Evolutionary conservation across 495 filamentous ascomycete genomes (phyloP), one percentile per base, ranked within the genome.

Genomic region (Cercophora sp.): DNA sequence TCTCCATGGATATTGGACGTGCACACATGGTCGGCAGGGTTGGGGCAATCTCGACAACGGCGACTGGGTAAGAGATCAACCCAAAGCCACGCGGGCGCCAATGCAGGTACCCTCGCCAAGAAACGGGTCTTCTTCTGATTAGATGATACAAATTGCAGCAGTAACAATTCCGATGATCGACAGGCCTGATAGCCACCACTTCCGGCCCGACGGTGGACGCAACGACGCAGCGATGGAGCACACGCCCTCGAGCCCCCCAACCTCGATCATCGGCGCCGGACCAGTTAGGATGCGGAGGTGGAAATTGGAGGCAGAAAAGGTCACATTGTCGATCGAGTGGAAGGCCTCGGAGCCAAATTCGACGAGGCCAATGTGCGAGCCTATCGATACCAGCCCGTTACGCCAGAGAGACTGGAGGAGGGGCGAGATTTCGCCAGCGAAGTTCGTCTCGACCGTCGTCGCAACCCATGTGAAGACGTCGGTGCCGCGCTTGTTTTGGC

Each of bases 391-490:
- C 19, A 67, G 35, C 11, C 52, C 54, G 37, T 55, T 58, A n/a
- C 56, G 56, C 61, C 59, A 64, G 39, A 67, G 61, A 26, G 59
- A 54, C 26, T 62, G 56, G 3, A 67, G 48, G 25, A 67, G 53
- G 0, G 64, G 61, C 10, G 61, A 62, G 3, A 67, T 44, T 2
- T 67, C 64, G 15, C 35, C 61, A 13, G 61, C 23, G 45, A 67
- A 67, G 20, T 31, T 53, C 6, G 55, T 52, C 42, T 55, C 34
- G 24, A 55, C 51, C 10, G 49, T 37, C 16, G 37, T 29, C 2
- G 64, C 56, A 4, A 62, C 40, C 64, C 64, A 67, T 19, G 54
- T 65, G 1, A 64, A 57, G 15, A 67, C 64, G 19, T 49, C 6
- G 8, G 59, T 67, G 6, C 59, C 64, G 41, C 64, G 52, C 23